These are phyloP conservation scores for Bipolaris oryzae DNA, from an alignment of 2,329 filamentous ascomycete species.

Conservation along the genomic window DNA sequence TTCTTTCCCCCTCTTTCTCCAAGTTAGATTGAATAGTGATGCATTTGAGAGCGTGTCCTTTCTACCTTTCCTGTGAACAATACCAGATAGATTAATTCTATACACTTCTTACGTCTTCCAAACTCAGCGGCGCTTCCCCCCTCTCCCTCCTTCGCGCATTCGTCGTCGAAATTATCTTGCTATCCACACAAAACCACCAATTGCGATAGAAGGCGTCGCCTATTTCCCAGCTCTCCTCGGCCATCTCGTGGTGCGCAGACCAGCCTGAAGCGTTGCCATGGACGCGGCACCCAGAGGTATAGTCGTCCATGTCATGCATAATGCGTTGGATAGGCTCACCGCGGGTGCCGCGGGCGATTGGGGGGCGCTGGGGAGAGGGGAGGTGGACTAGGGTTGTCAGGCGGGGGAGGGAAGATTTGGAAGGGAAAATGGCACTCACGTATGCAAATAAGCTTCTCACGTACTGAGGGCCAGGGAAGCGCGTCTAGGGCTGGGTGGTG, in stretches of 20 bases:
- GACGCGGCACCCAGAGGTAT: neutral
- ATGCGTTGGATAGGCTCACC: neutral
- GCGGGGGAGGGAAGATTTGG: neutral
- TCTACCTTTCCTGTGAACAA: neutral
- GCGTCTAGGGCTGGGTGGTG: constrained; percentile 2
- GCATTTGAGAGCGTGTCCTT: neutral
- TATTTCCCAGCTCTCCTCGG: neutral
- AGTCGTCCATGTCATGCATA: neutral
- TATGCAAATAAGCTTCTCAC: constrained; percentile 1
- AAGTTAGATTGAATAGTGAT: neutral
- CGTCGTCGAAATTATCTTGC: neutral
- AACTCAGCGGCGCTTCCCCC: neutral
- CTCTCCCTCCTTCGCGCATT: neutral
- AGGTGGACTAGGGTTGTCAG: neutral
- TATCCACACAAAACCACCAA: neutral
- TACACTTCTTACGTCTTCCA: neutral
- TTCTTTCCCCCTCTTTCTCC: neutral
- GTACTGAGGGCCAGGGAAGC: neutral
- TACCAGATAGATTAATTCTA: neutral
- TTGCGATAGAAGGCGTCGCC: neutral
- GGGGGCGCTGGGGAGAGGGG: neutral
- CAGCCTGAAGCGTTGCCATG: neutral
- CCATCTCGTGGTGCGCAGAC: neutral
- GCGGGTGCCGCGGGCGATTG: neutral
- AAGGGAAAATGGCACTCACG: neutral